Evolutionary conservation across 352 stramenopile species (phyloP).

Genomic region (Phytophthora pisi): DNA sequence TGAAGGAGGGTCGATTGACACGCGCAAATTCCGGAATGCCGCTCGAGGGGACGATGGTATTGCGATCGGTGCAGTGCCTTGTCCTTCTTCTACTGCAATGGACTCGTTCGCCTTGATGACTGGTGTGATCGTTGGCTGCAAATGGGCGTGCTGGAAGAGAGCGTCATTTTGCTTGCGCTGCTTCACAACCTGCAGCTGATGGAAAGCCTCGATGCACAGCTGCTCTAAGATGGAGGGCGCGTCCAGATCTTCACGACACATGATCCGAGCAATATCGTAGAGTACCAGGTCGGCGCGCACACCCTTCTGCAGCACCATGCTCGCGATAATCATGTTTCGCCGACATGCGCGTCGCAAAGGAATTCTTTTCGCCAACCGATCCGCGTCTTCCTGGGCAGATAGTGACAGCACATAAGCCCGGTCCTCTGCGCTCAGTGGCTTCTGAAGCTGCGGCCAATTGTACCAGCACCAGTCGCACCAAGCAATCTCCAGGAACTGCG

Average conservation of each 20-base stretch:
- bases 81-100: slow-evolving; percentile 7
- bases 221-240: slow-evolving; percentile 65
- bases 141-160: slow-evolving; percentile 21
- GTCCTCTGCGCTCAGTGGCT: slow-evolving; percentile 70
- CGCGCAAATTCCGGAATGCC: slow-evolving; percentile 43
- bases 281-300: slow-evolving; percentile 67
- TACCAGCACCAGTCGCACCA: slow-evolving; percentile 99
- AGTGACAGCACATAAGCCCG: slow-evolving; percentile 68
- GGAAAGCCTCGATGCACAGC: slow-evolving; percentile 74
- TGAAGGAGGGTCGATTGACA: slow-evolving; percentile 61
- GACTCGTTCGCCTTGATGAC: slow-evolving; percentile 21
- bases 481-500: slow-evolving; percentile 95
- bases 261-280: slow-evolving; percentile 81
- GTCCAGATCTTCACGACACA: slow-evolving; percentile 86
- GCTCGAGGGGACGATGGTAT: slow-evolving; percentile 32
- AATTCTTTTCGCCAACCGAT: slow-evolving; percentile 69
- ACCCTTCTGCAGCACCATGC: slow-evolving; percentile 80
- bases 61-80: slow-evolving; percentile 16
- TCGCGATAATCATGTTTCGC: slow-evolving; percentile 83
- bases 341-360: slow-evolving; percentile 73
- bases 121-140: slow-evolving; percentile 23
- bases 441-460: slow-evolving; percentile 94
- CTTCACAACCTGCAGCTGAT: slow-evolving; percentile 52
- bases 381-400: slow-evolving; percentile 60
- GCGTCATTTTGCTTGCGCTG: slow-evolving; percentile 36